A percentile compares a stretch with the other conserved stretches of the same genome.
Evolutionary conservation across 2,329 filamentous ascomycete species (phyloP).

Genomic region (Sclerotinia minor): DNA sequence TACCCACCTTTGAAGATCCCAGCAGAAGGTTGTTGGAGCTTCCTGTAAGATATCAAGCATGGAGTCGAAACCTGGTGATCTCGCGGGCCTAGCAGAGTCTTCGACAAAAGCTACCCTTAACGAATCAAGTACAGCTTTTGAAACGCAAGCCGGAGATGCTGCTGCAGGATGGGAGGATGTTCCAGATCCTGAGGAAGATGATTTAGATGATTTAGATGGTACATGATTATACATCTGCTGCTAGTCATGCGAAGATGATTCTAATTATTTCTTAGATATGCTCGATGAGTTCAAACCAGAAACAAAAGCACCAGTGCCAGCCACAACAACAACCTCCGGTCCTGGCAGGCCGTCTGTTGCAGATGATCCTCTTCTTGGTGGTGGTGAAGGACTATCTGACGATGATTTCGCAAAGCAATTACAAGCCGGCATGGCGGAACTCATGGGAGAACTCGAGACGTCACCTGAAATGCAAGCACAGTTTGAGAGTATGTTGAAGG

Average conservation of each 20-base stretch:
- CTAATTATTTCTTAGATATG: conserved; percentile 61
- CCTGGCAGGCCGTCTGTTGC: conserved; percentile 32
- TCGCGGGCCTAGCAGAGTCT: conserved; percentile 29
- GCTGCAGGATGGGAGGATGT: conserved; percentile 52
- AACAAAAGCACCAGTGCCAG: conserved; percentile 43
- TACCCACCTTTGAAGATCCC: conserved; percentile 23
- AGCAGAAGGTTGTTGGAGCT: conserved; percentile 17
- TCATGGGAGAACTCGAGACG: conserved; percentile 70
- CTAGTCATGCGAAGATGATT: not conserved
- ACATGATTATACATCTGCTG: conserved; percentile 33
- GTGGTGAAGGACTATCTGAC: conserved; percentile 55
- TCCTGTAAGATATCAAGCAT: conserved; percentile 26
- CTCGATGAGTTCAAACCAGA: conserved; percentile 82
- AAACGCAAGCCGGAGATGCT: conserved; percentile 21
- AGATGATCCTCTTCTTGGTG: conserved; percentile 31
- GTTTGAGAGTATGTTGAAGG: conserved; percentile 75
- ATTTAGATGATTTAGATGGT: conserved; percentile 90
- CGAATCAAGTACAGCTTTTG: conserved; percentile 27
- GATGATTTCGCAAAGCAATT: conserved; percentile 82
- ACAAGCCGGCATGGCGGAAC: conserved; percentile 84
- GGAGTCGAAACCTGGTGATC: conserved; percentile 35
- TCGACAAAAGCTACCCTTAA: conserved; percentile 28
- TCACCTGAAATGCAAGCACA: conserved; percentile 73
- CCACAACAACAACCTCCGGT: conserved; percentile 35
- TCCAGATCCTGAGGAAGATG: conserved; percentile 89